Evolutionary conservation across 306 rosid genomes (phyloP), one percentile per base, ranked within the genome.

Genomic region (Biancaea sappan): DNA sequence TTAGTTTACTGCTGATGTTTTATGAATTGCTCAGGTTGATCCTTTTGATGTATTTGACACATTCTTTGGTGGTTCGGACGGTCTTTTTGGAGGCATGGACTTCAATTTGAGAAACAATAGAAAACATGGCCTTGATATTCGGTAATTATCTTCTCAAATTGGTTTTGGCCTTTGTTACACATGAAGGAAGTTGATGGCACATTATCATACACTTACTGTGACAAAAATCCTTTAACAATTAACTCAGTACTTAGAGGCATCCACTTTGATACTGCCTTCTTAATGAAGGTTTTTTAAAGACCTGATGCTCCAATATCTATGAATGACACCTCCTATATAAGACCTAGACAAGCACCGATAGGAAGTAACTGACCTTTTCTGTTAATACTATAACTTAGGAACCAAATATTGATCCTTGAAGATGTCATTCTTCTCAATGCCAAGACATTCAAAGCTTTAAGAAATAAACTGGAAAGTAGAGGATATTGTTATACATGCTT

Each of bases 11-110:
- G 75, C 62, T 64, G 59, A 75, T 74, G 71, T 21, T 19, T 58
- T 47, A 57, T 73, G 40, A 80, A 60, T 73, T 71, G 11, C 67
- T 66, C 82, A 94, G 99, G 90, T 92, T 79, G 90, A 88, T 86
- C 95, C 93, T 28, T 94, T 83, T 75, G 95, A 88, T 22, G 72
- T 87, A 76, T 94, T 90, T 37, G 84, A 90, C 43, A 63, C 86
- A n/a, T 87, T 84, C 88, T 94, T 94, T 77, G 95, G 97, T 63
- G 90, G 83, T 63, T 78, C 90, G 2, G 88, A 83, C 58, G 93
- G 90, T 47, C 14, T 93, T 66, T 93, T 86, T 83, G 89, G 91
- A 54, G 94, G 91, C 74, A 22, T 91, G 70, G 68, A 82, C 79
- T 88, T 94, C 79, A 85, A 78, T 82, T 61, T 85, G 41, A 86